Base-by-base conservation (phyloP, 768 basidiomycete genomes). In the Holtermannia corniformis region DNA sequence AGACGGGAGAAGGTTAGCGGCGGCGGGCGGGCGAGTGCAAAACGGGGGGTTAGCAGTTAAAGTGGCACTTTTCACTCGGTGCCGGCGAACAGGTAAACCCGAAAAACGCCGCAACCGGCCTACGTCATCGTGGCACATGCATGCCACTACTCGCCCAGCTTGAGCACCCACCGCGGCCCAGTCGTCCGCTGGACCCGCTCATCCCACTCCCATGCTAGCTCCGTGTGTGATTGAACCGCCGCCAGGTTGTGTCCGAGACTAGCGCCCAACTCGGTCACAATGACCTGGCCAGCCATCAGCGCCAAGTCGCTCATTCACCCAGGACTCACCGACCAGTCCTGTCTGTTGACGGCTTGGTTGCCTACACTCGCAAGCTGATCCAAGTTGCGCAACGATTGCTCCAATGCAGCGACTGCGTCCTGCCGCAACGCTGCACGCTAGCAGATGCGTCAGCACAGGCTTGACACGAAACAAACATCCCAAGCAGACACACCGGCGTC, bases 1-100 rank as follows among this genome's bases (percentile, higher is more conserved):
- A n/a, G 22, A 51, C n/a, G 45, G 44, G 52, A 46, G 21, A 20
- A 59, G 44, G 50, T 48, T 24, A n/a, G 44, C 25, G 16, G 32
- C 32, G 32, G 32, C 32, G 10, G 32, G 32, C 32, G 32, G 32
- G 32, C 16, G 32, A 37, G 10, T 7, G 16, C 32, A 16, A 37
- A 16, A 16, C 32, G 32, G 32, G 32, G 32, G 32, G 7, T 37
- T 7, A 37, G 32, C 16, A 16, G 16, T 37, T 7, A 37, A 37
- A 37, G 32, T 37, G 32, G 32, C 32, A 37, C 32, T 37, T 37
- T 37, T 37, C 10, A n/a, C n/a, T n/a, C n/a, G n/a, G n/a, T n/a
- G n/a, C n/a, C n/a, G n/a, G n/a, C n/a, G n/a, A n/a, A n/a, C n/a
- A n/a, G n/a, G n/a, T n/a, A n/a, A n/a, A n/a, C n/a, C n/a, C n/a